Percentiles rank a stretch among this genome's conserved stretches.
phyloP scores from a whole-genome alignment of 805 yeast genomes.

The Wickerhamiella australiensis region DNA sequence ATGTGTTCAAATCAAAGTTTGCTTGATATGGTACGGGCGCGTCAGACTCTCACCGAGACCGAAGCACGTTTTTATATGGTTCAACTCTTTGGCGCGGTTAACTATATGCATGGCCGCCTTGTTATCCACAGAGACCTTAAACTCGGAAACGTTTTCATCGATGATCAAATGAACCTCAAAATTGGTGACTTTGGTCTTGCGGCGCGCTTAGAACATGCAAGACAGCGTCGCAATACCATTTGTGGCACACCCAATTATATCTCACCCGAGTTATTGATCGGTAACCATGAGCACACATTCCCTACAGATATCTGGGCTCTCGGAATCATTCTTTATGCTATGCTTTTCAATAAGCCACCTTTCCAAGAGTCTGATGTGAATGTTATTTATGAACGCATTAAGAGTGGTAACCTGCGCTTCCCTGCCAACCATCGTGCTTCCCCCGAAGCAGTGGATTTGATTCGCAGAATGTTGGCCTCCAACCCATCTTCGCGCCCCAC shows the following conservation, averaged over 20 bases:
- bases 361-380: constrained; percentile 93
- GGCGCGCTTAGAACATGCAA: constrained; percentile 64
- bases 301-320: constrained; percentile 97
- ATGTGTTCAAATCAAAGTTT: constrained; percentile 90
- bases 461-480: constrained; percentile 52
- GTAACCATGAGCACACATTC: constrained; percentile 63
- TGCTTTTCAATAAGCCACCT: constrained; percentile 90
- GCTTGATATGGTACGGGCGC: constrained; percentile 78
- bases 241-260: constrained; percentile 99
- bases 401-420: constrained; percentile 63
- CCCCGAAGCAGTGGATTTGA: constrained; percentile 58
- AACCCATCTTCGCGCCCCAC: constrained; percentile 73
- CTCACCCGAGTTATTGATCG: constrained; percentile 89
- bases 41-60: constrained; percentile 78
- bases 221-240: constrained; percentile 76
- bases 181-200: constrained; percentile 98
- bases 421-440: constrained; percentile 53
- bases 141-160: constrained; percentile 90
- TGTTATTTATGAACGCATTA: constrained; percentile 83
- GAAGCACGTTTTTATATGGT: constrained; percentile 84
- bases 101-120: constrained; percentile 80
- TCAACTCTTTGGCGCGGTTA: constrained; percentile 88
- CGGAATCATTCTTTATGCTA: constrained; percentile 91
- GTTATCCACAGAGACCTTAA: constrained; percentile 94
- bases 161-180: constrained; percentile 84